Evolutionary conservation across 176 grass and related monocot genomes (phyloP).

Genomic region (Bothriochloa decipiens): DNA sequence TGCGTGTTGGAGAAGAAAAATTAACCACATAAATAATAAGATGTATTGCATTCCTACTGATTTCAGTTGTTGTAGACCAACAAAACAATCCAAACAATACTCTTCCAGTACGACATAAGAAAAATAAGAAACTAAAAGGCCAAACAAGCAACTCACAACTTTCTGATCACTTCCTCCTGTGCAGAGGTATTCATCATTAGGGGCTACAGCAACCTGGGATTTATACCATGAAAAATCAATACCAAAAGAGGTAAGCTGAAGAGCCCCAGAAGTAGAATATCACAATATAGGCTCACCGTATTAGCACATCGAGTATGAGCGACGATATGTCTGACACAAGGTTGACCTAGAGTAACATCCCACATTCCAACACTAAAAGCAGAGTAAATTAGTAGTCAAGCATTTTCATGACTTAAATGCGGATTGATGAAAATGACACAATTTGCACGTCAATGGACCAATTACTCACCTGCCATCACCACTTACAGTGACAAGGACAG

Average conservation of each 20-base stretch:
- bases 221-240: conserved; percentile 40
- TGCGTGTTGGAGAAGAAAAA: neutral
- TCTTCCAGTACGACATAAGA: neutral
- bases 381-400: conserved; percentile 32
- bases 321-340: conserved; percentile 75
- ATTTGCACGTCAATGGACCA: neutral
- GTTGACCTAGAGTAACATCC: conserved; percentile 85
- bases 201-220: conserved; percentile 75
- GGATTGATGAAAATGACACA: conserved; percentile 27
- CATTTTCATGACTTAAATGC: conserved; percentile 26
- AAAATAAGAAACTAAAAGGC: conserved; percentile 24
- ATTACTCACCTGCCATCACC: conserved; percentile 80
- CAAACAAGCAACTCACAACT: conserved; percentile 76
- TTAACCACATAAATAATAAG: conserved; percentile 6
- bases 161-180: conserved; percentile 95
- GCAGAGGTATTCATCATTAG: conserved; percentile 87
- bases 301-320: conserved; percentile 84
- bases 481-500: conserved; percentile 82
- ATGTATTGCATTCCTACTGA: neutral
- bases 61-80: conserved; percentile 21
- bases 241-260: conserved; percentile 22
- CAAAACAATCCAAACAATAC: neutral
- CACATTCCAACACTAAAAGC: conserved; percentile 77
- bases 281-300: conserved; percentile 59
- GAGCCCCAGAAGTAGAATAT: conserved; percentile 36